Conservation (phyloP, 2,329 filamentous ascomycete genomes). For the Delphinella strobiligena region DNA sequence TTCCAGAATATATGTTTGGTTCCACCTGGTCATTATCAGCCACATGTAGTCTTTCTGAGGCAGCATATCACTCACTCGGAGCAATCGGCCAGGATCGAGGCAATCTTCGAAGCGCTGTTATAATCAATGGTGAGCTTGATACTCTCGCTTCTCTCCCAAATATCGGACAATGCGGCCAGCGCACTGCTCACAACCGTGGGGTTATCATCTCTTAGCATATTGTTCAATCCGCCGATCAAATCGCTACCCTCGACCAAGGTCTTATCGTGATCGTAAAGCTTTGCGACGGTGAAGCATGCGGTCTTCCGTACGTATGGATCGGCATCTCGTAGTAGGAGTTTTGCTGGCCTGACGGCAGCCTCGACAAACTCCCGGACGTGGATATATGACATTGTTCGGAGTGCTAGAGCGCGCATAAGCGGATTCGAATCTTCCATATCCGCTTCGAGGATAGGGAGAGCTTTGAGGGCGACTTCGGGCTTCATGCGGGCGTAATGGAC, state of each 20-base stretch:
- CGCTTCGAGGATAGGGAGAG: constrained; percentile 78
- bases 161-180: constrained; percentile 83
- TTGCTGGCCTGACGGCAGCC: constrained; percentile 73
- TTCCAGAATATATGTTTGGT: constrained; percentile 96
- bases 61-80: constrained; percentile 61
- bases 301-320: constrained; percentile 98
- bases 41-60: background rate
- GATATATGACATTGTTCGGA: constrained; percentile 94
- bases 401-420: constrained; percentile 76
- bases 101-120: constrained; percentile 92
- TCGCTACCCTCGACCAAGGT: constrained; percentile 82
- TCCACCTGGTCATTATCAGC: constrained; percentile 57
- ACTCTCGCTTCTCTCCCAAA: constrained; percentile 94
- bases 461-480: constrained; percentile 86
- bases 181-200: constrained; percentile 95
- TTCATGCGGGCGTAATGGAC: constrained; percentile 96
- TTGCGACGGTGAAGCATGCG: constrained; percentile 89
- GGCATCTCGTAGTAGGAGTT: constrained; percentile 67
- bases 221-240: constrained; percentile 82
- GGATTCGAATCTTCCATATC: constrained; percentile 93
- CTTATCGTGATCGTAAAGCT: constrained; percentile 93
- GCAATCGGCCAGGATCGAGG: constrained; percentile 89
- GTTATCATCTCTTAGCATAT: constrained; percentile 86
- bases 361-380: constrained; percentile 94
- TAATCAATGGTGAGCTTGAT: constrained; percentile 99